phyloP scores from a whole-genome alignment of 164 flowering plant species.

The Chloranthus sessilifolius region DNA sequence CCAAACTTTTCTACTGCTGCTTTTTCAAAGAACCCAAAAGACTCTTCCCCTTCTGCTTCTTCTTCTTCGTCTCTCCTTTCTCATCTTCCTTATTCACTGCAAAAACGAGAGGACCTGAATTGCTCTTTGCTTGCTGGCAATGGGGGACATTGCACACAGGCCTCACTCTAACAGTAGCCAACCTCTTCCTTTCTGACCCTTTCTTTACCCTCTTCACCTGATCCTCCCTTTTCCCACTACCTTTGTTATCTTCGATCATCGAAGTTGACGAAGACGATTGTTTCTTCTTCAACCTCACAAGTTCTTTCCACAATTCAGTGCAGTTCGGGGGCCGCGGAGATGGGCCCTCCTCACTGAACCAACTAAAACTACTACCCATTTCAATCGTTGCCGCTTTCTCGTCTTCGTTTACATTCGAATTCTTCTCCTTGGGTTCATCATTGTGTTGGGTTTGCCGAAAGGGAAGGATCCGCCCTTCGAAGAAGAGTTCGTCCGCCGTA shows the following conservation, averaged over 20 bases:
- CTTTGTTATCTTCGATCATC: too few relatives aligned
- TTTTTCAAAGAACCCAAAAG: too few relatives aligned
- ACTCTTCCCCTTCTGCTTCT: too few relatives aligned
- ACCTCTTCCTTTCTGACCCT: slow-evolving; percentile 78
- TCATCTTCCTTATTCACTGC: slow-evolving; percentile 49
- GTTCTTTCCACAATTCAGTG: slow-evolving; percentile 91
- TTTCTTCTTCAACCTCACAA: slow-evolving; percentile 71
- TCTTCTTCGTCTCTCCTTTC: too few relatives aligned
- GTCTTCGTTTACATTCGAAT: slow-evolving; percentile 12
- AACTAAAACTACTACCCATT: slow-evolving; percentile 30
- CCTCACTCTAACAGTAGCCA: slow-evolving; percentile 66
- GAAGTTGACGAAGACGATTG: slow-evolving; percentile 58
- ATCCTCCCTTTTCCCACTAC: slow-evolving; percentile 25
- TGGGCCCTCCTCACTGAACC: slow-evolving; percentile 89
- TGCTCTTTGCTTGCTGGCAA: slow-evolving; percentile 45
- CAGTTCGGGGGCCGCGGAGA: slow-evolving; percentile 96
- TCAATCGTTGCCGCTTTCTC: slow-evolving; percentile 13
- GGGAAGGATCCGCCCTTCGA: slow-evolving; percentile 80
- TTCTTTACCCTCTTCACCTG: slow-evolving; percentile 60
- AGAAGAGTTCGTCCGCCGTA: slow-evolving; percentile 85
- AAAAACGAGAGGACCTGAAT: slow-evolving; percentile 60
- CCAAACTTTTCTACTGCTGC: too few relatives aligned
- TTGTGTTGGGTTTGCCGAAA: slow-evolving; percentile 56
- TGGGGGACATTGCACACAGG: slow-evolving; percentile 79
- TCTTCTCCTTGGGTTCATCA: slow-evolving; percentile 32